These are phyloP conservation scores for Nakataea oryzae DNA, from an alignment of 2,329 filamentous ascomycete genomes.

Conservation along the genomic window DNA sequence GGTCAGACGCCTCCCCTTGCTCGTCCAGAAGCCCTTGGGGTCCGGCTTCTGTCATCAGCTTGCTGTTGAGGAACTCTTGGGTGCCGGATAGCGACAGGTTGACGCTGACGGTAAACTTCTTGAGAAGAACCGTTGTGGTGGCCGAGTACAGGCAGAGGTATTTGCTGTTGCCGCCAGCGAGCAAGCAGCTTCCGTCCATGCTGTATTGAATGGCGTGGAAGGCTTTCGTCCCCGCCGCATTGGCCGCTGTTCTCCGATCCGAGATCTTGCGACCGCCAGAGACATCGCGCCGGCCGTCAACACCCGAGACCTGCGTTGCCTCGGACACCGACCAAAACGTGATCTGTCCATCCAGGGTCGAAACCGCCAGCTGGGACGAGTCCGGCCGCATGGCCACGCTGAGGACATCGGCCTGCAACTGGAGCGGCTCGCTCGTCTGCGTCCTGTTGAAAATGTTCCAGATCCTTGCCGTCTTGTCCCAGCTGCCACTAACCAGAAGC, in stretches of 20 bases:
- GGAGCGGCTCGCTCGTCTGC: constrained; percentile 88
- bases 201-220: constrained; percentile 87
- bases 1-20: constrained; percentile 77
- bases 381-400: constrained; percentile 82
- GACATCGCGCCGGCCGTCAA: constrained; percentile 85
- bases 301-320: constrained; percentile 71
- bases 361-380: constrained; percentile 81
- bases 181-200: constrained; percentile 78
- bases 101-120: constrained; percentile 91
- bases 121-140: constrained; percentile 78
- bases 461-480: constrained; percentile 90
- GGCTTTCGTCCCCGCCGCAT: constrained; percentile 78
- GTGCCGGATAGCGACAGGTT: constrained; percentile 95
- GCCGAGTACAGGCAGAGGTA: constrained; percentile 98
- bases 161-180: constrained; percentile 94
- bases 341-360: constrained; percentile 85
- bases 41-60: constrained; percentile 81
- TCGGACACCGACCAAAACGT: constrained; percentile 92
- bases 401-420: constrained; percentile 84
- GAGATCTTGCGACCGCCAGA: constrained; percentile 84
- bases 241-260: constrained; percentile 85
- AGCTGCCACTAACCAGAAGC: constrained; percentile 81
- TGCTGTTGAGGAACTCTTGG: constrained; percentile 94
- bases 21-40: constrained; percentile 78
- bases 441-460: constrained; percentile 94